These are phyloP conservation scores for Staphylotrichum tortipilum DNA, from an alignment of 495 filamentous ascomycete species.

Conservation along the genomic window DNA sequence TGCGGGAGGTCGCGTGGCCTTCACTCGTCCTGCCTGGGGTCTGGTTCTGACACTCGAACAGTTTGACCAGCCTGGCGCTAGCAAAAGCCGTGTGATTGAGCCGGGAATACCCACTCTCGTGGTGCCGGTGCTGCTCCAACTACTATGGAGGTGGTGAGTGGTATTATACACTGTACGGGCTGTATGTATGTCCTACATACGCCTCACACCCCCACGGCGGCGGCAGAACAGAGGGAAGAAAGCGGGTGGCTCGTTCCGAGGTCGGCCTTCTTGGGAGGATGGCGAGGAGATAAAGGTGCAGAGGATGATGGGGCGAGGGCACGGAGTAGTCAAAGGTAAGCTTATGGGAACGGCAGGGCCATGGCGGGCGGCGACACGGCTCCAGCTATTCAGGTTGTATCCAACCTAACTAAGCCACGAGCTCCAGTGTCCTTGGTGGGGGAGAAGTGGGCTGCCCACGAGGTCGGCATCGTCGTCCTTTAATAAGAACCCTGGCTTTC, in stretches of 20 bases:
- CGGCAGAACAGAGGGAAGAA: too few species aligned
- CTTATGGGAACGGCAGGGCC: constrained; percentile 6
- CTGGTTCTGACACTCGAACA: background rate
- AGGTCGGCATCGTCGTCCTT: constrained; percentile 7
- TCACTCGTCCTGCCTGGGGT: background rate
- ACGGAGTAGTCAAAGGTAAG: too few species aligned
- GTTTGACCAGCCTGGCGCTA: background rate
- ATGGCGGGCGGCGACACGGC: constrained; percentile 13
- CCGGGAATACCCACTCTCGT: constrained; percentile 6
- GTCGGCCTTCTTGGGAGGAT: background rate
- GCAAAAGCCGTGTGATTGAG: background rate
- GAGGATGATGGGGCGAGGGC: background rate
- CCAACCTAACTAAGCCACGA: too few species aligned
- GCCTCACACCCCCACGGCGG: too few species aligned
- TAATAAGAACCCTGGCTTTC: constrained; percentile 3
- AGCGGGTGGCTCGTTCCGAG: background rate
- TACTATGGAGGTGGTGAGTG: too few species aligned
- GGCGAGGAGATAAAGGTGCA: constrained; percentile 1
- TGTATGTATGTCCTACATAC: too few species aligned
- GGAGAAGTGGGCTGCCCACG: background rate
- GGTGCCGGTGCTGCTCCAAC: too few species aligned
- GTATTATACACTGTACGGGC: too few species aligned
- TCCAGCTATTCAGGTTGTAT: background rate
- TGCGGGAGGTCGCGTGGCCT: background rate
- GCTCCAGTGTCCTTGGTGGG: constrained; percentile 1